These are phyloP conservation scores for Candolleomyces efflorescens DNA, from an alignment of 768 basidiomycete species.

Conservation along the genomic window DNA sequence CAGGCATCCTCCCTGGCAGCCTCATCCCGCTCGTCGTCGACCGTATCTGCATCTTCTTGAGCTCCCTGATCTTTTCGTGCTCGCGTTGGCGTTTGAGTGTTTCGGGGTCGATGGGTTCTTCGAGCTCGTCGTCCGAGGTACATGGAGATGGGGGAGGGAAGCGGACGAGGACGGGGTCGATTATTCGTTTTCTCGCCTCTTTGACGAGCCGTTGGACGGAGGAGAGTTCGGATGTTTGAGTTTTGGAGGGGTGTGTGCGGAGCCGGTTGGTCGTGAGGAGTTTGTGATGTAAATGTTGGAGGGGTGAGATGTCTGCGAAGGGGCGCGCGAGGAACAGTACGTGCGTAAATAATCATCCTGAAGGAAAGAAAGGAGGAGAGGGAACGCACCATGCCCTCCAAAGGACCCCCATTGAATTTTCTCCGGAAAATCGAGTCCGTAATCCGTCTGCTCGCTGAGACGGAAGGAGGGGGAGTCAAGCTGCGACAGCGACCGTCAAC, in stretches of 20 bases:
- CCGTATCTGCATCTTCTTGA: slow-evolving; percentile 49
- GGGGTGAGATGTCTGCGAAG: slow-evolving; percentile 47
- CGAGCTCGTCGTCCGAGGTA: slow-evolving; percentile 29
- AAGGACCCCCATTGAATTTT: slow-evolving; percentile 63
- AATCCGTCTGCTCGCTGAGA: slow-evolving; percentile 42
- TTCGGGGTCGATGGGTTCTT: slow-evolving; percentile 26
- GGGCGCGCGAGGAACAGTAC: background rate
- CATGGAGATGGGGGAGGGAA: background rate
- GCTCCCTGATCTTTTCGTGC: slow-evolving; percentile 48
- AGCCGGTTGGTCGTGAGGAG: slow-evolving; percentile 5
- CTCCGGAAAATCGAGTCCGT: slow-evolving; percentile 38
- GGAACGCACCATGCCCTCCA: slow-evolving; percentile 45
- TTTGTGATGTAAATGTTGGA: slow-evolving; percentile 38
- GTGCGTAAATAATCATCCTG: background rate
- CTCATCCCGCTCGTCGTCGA: slow-evolving; percentile 26
- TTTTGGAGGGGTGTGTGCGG: background rate
- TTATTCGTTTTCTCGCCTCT: slow-evolving; percentile 42
- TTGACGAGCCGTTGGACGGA: slow-evolving; percentile 57
- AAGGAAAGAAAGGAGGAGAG: background rate
- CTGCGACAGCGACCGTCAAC: slow-evolving; percentile 7
- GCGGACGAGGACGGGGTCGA: slow-evolving; percentile 43
- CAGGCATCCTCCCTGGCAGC: slow-evolving; percentile 22
- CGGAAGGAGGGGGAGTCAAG: slow-evolving; percentile 30
- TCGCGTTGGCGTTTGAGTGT: slow-evolving; percentile 38
- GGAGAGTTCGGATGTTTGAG: slow-evolving; percentile 40